Evolutionary conservation across 768 basidiomycete genomes (phyloP), one percentile per base, ranked within the genome.

Genomic region (Mycena epipterygia): DNA sequence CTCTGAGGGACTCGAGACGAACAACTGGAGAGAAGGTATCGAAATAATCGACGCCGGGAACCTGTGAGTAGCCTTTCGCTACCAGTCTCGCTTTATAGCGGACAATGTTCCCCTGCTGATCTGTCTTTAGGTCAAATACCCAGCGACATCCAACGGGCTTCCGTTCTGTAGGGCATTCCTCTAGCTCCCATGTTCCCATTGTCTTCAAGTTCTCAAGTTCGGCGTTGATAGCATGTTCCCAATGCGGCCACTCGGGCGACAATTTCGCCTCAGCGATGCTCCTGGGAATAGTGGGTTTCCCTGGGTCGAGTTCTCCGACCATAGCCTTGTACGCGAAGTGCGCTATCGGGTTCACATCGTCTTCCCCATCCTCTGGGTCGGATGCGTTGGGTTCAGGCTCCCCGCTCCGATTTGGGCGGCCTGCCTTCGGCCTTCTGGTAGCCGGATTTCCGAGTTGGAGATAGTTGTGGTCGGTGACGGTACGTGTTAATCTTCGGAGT

Each of bases 121-220:
- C 64, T 56, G 64, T 64, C 32, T 64, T 64, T 14, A 64, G 51
- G 62, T 64, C 51, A 16, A 64, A 64, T 62, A 62, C 60, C 60
- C 46, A 62, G 19, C 33, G 44, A 32, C 62, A 64, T 53, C 62
- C 62, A 53, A 64, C 62, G 12, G 62, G 62, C 37, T 64, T 64
- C 25, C 64, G 16, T 29, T 64, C 51, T 13, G 27, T 17, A 6
- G 62, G 62, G 29, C 62, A 64, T 2, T 64, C 62, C 5, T 64
- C 62, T 3, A 53, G 62, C 25, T 53, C 39, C 62, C 62, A 64
- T 9, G 62, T 64, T 29, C 62, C 49, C 62, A 64, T 64, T 7
- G 25, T n/a, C 1, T 0, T 3, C 39, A 63, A 23, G 35, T 51
- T 63, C 13, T 35, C 25, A 2, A 63, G 49, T 12, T 63, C 61